phyloP scores from a whole-genome alignment of 805 yeast genomes.

The Candida glaebosa region DNA sequence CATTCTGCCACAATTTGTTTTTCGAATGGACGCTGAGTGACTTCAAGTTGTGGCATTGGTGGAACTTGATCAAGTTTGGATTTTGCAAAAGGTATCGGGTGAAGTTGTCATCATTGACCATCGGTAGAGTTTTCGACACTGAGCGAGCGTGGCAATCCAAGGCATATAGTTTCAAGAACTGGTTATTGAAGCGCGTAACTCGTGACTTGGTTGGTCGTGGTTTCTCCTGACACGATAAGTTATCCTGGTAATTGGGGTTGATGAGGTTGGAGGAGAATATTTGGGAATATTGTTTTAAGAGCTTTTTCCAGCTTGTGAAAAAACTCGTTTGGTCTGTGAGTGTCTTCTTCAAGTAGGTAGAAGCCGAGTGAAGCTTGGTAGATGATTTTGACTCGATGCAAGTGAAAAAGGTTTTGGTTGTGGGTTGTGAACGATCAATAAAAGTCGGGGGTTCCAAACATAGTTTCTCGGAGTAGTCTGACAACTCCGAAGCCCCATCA shows the following conservation, averaged over 20 bases:
- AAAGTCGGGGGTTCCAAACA: no score
- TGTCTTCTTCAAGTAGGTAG: no score
- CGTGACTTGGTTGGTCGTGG: slow-evolving; percentile 16
- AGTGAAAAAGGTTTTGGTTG: not conserved
- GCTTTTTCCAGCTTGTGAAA: no score
- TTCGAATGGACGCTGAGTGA: slow-evolving; percentile 41
- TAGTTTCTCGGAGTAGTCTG: no score
- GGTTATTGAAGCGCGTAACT: slow-evolving; percentile 50
- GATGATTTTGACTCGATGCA: no score
- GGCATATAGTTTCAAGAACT: slow-evolving; percentile 48
- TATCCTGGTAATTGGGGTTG: no score
- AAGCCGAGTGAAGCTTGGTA: no score
- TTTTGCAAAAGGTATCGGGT: slow-evolving; percentile 2
- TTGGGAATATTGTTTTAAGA: no score
- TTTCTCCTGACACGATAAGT: no score
- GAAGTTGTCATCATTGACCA: not conserved
- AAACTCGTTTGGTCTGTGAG: no score
- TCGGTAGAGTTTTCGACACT: slow-evolving; percentile 15
- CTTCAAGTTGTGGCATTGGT: slow-evolving; percentile 19
- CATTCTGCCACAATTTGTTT: slow-evolving; percentile 52
- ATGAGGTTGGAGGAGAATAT: no score
- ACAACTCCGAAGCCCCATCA: no score
- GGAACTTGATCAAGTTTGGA: slow-evolving; percentile 23
- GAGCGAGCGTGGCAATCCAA: slow-evolving; percentile 43
- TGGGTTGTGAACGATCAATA: not conserved